Evolutionary conservation across 78 protist genomes (phyloP), one percentile per base, ranked within the genome.

Genomic region (Dictyostelium brefeldianum): DNA sequence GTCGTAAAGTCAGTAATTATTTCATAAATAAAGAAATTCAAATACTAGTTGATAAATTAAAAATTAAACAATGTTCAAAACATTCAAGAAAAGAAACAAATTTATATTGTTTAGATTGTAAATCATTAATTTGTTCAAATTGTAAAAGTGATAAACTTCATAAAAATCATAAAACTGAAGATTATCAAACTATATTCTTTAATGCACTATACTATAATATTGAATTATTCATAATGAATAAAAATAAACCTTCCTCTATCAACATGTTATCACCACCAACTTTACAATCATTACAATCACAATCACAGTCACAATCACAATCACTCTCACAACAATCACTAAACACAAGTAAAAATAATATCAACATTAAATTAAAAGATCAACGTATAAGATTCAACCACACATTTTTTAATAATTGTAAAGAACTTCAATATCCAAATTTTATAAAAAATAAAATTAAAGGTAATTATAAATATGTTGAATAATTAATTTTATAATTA

Each of bases 71-170:
- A 31, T 67, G 75, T 67, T 31, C 22, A 67, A 67, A 67, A 67
- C 75, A 67, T 67, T 20, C 18, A 29, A 67, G 75, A 67, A 67
- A 67, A 67, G 75, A 67, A 29, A 67, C 75, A 29, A 31, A 67
- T 27, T 67, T 67, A 31, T 67, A 29, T 31, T 67, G 75, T 67
- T 25, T 25, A 15, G 75, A 67, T 67, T 67, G 75, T 67, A 67
- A 67, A 67, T 17, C 48, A 31, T 27, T 36, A 12, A 15, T 36
- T 31, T 67, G 75, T 67, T 67, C 75, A 67, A 31, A 25, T 15
- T 67, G 75, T 67, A 67, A 67, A 31, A 27, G 43, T 31, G 75
- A 67, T 67, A 67, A 67, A 67, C 1, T 67, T 15, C 75, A 67
- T 67, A 67, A 67, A 67, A 67, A 47, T 31, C 75, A 67, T 67